Base-by-base conservation (phyloP, 805 yeast species). In the Priceomyces fermenticarens region DNA sequence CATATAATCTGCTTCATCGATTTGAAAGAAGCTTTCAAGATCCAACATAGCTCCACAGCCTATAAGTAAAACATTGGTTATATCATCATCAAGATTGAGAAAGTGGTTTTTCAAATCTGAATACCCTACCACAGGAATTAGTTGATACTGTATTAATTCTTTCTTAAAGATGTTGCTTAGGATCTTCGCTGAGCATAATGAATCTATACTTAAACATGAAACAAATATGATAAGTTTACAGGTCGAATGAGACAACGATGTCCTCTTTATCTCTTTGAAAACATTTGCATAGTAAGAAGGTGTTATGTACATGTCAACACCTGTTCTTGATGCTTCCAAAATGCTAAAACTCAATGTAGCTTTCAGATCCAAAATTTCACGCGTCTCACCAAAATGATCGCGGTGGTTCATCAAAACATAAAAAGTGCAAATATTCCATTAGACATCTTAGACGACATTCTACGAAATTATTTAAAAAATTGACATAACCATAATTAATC, bases 21-120 rank as follows among this genome's bases (percentile, higher is more conserved):
- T 74, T 12, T 82, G 87, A 31, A 86, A 68, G 55, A 85, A 85
- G 16, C 78, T 67, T 55, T 86, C 95, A 25, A 93, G 54, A 60
- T 93, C 97, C 9, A 90, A 78, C 78, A 85, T 80, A 3, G 95
- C 95, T 10, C 99, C 99, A 65, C 97, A 93, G 0, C 99, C 99
- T 0, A 93, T 65, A 31, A 90, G 68, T 3, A 93, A 61, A 13
- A 91, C 85, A 53, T 84, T 88, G 3, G 81, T 67, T 6, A 93
- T 80, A 39, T 88, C 91, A 4, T 66, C 73, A 55, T 90, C 97
- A 32, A 93, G 64, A 40, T 73, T 73, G 3, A 49, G 41, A 54
- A 78, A 90, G 55, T 83, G 87, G 16, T 54, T 57, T 47, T 78
- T 80, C 46, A 95, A 66, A 50, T 89, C 97, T 9, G 82, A 64